Base-by-base conservation (phyloP, 495 filamentous ascomycete genomes). In the Pyrenula aspistea region DNA sequence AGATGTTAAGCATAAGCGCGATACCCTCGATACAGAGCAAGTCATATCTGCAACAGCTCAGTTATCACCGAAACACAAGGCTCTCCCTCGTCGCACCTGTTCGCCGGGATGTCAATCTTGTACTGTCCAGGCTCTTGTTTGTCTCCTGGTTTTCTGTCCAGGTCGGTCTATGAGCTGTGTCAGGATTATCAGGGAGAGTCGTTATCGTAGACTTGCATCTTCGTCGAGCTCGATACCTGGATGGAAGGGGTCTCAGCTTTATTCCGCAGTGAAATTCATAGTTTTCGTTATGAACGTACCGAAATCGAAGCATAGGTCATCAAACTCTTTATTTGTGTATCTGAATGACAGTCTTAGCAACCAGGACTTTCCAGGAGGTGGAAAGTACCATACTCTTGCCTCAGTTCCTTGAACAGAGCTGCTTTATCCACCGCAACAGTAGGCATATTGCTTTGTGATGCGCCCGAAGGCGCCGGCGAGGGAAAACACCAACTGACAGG, bases 21-120 rank as follows among this genome's bases (percentile, higher is more conserved):
- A 99, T 94, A 52, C 93, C 93, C 72, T 99, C 93, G 73, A 96
- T 95, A 67, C 93, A 99, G 24, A 99, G 83, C 83, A 97, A 86
- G 65, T 99, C 93, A 83, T 97, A 97, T 79, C 92, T 86, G 63
- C 12, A 51, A 24, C 2, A 3, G 8, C 10, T 56, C 31, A 53
- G 48, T 19, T 51, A 50, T 48, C 21, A 20, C 24, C 31, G 47
- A 24, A 11, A 59, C 57, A 76, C 61, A 72, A 60, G 57, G 60
- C 56, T 54, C 21, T 12, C 48, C 51, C 21, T 15, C 20, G 21
- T 24, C 42, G 54, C 66, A 86, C 81, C 84, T 83, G 70, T 99
- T 99, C 60, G 93, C 93, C 59, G 93, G 93, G 67, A 99, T 95
- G 70, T 99, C 93, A 67, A 99, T 97, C 78, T 95, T 95, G 66